These are phyloP conservation scores for Gryganskiella cystojenkinii DNA, from an alignment of 192 early-diverging fungal genomes.

Conservation along the genomic window DNA sequence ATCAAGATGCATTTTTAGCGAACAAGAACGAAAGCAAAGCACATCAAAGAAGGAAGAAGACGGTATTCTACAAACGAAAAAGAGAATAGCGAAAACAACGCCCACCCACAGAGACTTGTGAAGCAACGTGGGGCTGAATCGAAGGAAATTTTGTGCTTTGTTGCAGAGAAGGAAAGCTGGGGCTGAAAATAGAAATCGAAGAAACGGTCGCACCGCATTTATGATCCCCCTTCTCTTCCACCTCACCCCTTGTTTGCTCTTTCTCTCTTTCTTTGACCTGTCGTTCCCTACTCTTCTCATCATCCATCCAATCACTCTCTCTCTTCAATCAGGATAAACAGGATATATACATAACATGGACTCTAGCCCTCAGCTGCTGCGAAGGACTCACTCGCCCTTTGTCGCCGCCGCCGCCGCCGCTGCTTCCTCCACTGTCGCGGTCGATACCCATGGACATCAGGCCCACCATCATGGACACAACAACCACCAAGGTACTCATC, in stretches of 20 bases:
- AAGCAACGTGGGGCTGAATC: too few species aligned
- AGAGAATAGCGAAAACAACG: too few species aligned
- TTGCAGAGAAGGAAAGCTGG: not conserved
- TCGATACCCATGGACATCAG: conserved; percentile 17
- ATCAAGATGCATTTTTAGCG: too few species aligned
- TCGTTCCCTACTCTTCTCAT: conserved; percentile 1
- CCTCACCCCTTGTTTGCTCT: not conserved
- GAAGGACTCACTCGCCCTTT: conserved; percentile 48
- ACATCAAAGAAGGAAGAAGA: not conserved
- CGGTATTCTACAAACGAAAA: too few species aligned
- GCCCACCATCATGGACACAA: conserved; percentile 8
- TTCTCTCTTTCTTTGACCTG: not conserved
- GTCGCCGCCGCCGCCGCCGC: conserved; percentile 27
- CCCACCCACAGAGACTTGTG: not conserved
- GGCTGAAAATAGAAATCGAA: too few species aligned
- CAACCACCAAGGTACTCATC: conserved; percentile 24
- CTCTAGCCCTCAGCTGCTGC: conserved; percentile 27
- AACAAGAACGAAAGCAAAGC: not conserved
- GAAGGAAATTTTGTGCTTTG: too few species aligned
- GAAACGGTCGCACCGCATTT: not conserved
- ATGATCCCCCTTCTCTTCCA: not conserved
- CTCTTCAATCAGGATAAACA: not conserved
- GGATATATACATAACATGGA: conserved; percentile 23
- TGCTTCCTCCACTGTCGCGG: conserved; percentile 20
- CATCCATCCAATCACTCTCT: not conserved